phyloP scores from a whole-genome alignment of 805 yeast species.

The Candida oleophila region DNA sequence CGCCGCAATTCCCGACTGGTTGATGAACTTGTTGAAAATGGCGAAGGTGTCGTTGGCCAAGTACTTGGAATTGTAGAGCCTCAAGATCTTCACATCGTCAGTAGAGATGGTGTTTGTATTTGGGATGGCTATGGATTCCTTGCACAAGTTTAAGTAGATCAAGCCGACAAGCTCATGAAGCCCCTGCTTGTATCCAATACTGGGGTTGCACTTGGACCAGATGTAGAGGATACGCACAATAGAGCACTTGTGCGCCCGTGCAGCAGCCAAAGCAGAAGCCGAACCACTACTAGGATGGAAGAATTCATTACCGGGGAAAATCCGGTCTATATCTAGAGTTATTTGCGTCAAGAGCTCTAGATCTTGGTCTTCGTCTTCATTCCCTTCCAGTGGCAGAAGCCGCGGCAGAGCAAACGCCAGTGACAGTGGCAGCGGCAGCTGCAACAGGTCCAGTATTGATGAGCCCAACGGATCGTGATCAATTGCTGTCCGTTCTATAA shows the following conservation, averaged over 20 bases:
- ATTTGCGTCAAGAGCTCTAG: slow-evolving; percentile 41
- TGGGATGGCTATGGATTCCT: slow-evolving; percentile 33
- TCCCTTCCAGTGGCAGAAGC: background rate
- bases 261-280: background rate
- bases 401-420: background rate
- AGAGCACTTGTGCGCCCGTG: slow-evolving; percentile 15
- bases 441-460: background rate
- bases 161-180: slow-evolving; percentile 54
- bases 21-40: slow-evolving; percentile 42
- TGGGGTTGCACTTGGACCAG: slow-evolving; percentile 50
- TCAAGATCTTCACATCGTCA: slow-evolving; percentile 34
- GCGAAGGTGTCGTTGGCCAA: slow-evolving; percentile 44
- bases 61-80: slow-evolving; percentile 37
- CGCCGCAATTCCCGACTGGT: slow-evolving; percentile 37
- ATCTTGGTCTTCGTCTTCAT: slow-evolving; percentile 17
- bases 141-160: slow-evolving; percentile 38
- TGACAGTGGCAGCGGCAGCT: background rate
- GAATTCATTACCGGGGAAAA: slow-evolving; percentile 48
- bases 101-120: slow-evolving; percentile 21
- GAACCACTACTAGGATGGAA: slow-evolving; percentile 17
- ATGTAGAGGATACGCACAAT: slow-evolving; percentile 45
- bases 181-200: slow-evolving; percentile 53
- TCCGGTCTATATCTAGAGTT: slow-evolving; percentile 50
- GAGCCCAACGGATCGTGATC: background rate
- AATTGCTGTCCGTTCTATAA: background rate